Evolutionary conservation across 2,329 filamentous ascomycete species (phyloP), one percentile per base, ranked within the genome.

Genomic region (Colletotrichum eremochloae): DNA sequence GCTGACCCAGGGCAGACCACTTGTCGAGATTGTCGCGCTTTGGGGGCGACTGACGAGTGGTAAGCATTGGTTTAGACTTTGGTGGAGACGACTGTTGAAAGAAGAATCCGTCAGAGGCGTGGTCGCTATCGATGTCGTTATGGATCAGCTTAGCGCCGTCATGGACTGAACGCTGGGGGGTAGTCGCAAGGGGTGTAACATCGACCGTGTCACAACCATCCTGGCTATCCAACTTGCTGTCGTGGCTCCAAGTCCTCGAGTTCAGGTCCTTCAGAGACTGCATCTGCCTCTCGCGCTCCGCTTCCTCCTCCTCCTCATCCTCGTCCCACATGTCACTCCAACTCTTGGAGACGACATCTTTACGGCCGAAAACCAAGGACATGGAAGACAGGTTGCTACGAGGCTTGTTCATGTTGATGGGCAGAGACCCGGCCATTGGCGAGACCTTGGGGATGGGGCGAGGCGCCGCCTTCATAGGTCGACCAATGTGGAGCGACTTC

Each of bases 251-350:
- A 67, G 92, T 93, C 75, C 93, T 88, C 68, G 92, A 89, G 80
- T 94, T 94, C 78, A 93, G 86, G 79, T 91, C 85, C 82, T 92
- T 89, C 36, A 93, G 83, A 7, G 85, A 85, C 72, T 87, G 83
- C 68, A 89, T 84, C 79, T 92, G 89, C 75, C 88, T 88, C 72
- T 84, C 83, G 74, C 87, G 87, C 78, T 92, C 90, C 77, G 92
- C 89, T 76, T 93, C 89, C 74, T 93, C 91, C 75, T 93, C 91
- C 78, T 96, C 95, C 57, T 87, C 85, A 66, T 98, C 96, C 81
- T 98, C 96, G 71, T 98, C 96, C 92, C 95, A 98, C 81, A 98
- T 91, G 81, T 99, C 96, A 79, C 95, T 97, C 96, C 96, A 99
- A 86, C 96, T 98, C 92, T 98, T 98, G 68, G 96, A 97, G 60